phyloP scores from a whole-genome alignment of 768 basidiomycete genomes.

The Boletus bicolor region DNA sequence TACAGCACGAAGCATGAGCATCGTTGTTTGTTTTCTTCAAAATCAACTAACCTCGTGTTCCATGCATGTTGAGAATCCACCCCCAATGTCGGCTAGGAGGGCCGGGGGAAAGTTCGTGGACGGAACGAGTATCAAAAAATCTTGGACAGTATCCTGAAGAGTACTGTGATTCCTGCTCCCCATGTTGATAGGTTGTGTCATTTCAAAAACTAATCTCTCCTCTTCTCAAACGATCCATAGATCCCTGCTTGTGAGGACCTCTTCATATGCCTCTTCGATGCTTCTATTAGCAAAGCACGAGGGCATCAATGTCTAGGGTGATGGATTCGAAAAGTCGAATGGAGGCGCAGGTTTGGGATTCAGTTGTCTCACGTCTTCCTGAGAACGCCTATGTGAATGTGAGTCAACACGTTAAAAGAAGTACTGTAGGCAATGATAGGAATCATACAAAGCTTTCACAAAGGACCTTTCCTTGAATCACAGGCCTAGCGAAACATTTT shows the following conservation, averaged over 20 bases:
- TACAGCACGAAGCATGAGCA: not conserved
- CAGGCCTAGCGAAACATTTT: slow-evolving; percentile 7
- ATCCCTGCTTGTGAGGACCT: not conserved
- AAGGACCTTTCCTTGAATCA: slow-evolving; percentile 23
- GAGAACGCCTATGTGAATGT: not conserved
- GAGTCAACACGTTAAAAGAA: no score
- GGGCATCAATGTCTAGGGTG: not conserved
- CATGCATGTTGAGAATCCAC: fast-evolving
- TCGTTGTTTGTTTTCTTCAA: not conserved
- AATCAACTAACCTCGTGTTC: not conserved
- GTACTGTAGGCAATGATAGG: not conserved
- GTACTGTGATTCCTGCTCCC: not conserved
- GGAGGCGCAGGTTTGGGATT: not conserved
- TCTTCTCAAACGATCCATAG: not conserved
- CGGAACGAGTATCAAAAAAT: no score
- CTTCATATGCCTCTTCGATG: not conserved
- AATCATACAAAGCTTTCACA: slow-evolving; percentile 8
- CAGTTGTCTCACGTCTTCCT: not conserved
- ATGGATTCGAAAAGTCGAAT: not conserved
- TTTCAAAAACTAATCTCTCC: not conserved
- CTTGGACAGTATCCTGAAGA: not conserved
- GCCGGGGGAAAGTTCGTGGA: not conserved
- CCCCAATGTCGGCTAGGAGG: not conserved
- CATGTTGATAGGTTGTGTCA: not conserved
- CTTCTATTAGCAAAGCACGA: not conserved